Evolutionary conservation across 805 yeast genomes (phyloP).

Genomic region (Scheffersomyces coipomensis): DNA sequence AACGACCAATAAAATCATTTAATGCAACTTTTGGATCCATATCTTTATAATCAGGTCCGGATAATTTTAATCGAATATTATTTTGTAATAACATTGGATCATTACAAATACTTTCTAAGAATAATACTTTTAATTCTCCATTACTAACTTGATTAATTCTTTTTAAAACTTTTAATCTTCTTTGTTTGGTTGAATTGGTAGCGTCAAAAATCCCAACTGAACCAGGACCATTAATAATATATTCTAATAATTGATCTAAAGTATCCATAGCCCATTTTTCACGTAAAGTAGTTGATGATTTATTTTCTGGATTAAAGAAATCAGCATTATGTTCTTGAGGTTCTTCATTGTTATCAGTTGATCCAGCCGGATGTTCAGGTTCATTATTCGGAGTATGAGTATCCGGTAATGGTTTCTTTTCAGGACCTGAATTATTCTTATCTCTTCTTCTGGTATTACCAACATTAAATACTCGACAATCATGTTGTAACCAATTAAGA

Average conservation of each 20-base stretch:
- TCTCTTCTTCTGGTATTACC: slow-evolving; percentile 91
- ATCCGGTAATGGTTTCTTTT: slow-evolving; percentile 55
- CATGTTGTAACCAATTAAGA: slow-evolving; percentile 91
- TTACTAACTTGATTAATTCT: slow-evolving; percentile 55
- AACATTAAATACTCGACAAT: slow-evolving; percentile 87
- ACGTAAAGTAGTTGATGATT: slow-evolving; percentile 59
- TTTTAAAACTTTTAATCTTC: slow-evolving; percentile 59
- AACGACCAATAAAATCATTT: slow-evolving; percentile 76
- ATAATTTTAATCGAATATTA: slow-evolving; percentile 78
- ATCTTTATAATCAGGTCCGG: slow-evolving; percentile 88
- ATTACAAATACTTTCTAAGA: slow-evolving; percentile 83
- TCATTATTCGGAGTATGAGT: slow-evolving; percentile 34
- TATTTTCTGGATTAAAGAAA: slow-evolving; percentile 82
- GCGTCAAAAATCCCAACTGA: slow-evolving; percentile 92
- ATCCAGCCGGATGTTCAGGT: slow-evolving; percentile 8
- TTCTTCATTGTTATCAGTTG: slow-evolving; percentile 5
- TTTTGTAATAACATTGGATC: slow-evolving; percentile 76
- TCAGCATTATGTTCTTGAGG: slow-evolving; percentile 63
- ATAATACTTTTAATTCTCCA: slow-evolving; percentile 72
- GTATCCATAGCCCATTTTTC: slow-evolving; percentile 98
- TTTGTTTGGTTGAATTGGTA: slow-evolving; percentile 68
- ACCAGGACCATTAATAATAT: slow-evolving; percentile 76
- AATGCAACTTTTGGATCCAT: slow-evolving; percentile 83
- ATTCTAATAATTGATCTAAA: slow-evolving; percentile 76
- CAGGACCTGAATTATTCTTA: slow-evolving; percentile 63